These are phyloP conservation scores for Geotrichum reessii DNA, from an alignment of 1,139 yeast genomes.

Conservation along the genomic window DNA sequence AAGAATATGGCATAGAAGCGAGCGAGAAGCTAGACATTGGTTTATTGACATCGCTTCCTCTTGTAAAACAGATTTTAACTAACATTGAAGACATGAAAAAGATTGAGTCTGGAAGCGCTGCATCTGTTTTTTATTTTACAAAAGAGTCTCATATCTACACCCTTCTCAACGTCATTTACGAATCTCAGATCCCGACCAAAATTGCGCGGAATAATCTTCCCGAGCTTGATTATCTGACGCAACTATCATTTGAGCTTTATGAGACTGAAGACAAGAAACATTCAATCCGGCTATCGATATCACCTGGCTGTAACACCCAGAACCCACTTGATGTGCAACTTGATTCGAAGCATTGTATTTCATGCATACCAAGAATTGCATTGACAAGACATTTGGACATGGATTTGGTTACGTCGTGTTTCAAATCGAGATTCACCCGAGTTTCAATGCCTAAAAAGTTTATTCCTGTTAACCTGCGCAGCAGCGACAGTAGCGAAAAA, in stretches of 20 bases:
- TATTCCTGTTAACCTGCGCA: slow-evolving; percentile 34
- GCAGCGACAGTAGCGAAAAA: not conserved
- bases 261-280: slow-evolving; percentile 72
- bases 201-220: slow-evolving; percentile 93
- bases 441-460: slow-evolving; percentile 75
- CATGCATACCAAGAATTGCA: slow-evolving; percentile 86
- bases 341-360: slow-evolving; percentile 93
- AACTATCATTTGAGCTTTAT: slow-evolving; percentile 87
- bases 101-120: slow-evolving; percentile 58
- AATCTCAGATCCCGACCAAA: slow-evolving; percentile 90
- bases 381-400: slow-evolving; percentile 90
- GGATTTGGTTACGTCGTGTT: slow-evolving; percentile 78
- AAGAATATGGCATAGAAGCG: slow-evolving; percentile 95
- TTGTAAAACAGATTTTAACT: slow-evolving; percentile 77
- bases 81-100: slow-evolving; percentile 79
- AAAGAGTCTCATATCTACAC: slow-evolving; percentile 97
- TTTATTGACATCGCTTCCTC: slow-evolving; percentile 83
- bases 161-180: slow-evolving; percentile 80
- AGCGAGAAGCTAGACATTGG: slow-evolving; percentile 96
- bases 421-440: slow-evolving; percentile 75
- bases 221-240: slow-evolving; percentile 91
- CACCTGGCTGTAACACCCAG: slow-evolving; percentile 98
- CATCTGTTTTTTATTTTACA: slow-evolving; percentile 85
- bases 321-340: slow-evolving; percentile 95
- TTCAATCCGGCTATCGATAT: slow-evolving; percentile 77